Percentiles rank a stretch among this genome's conserved stretches.
Evolutionary conservation across 176 grass and related monocot species (phyloP).

Genomic region (Aegilops bicornis): DNA sequence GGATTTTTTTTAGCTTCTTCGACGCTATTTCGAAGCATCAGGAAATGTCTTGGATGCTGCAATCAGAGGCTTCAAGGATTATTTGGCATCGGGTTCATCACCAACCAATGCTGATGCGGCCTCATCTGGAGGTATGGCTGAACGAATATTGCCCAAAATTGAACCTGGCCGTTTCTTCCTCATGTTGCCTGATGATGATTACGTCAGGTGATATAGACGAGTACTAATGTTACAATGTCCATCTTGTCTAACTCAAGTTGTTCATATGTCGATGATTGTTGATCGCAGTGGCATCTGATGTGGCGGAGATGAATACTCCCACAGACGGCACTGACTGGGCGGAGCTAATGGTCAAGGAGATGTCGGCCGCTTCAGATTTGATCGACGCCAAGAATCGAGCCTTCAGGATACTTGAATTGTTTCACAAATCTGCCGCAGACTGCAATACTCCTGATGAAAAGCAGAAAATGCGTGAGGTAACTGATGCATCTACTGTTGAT

Average conservation of each 20-base stretch:
- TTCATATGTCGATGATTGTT: background rate
- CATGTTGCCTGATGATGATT: background rate
- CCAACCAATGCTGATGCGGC: background rate
- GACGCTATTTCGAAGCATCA: background rate
- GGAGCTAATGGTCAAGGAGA: conserved; percentile 60
- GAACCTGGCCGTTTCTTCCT: background rate
- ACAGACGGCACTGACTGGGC: conserved; percentile 40
- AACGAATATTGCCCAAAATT: background rate
- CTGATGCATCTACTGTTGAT: background rate
- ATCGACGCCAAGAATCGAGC: conserved; percentile 53
- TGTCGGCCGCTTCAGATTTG: conserved; percentile 43
- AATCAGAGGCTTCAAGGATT: conserved; percentile 38
- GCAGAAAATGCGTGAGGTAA: conserved; percentile 41
- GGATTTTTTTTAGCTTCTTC: conserved; percentile 17
- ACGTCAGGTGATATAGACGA: background rate
- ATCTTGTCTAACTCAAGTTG: background rate
- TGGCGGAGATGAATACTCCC: background rate
- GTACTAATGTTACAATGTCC: background rate
- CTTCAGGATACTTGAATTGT: conserved; percentile 45
- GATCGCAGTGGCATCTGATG: conserved; percentile 3
- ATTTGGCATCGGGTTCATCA: conserved; percentile 4
- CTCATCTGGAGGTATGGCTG: conserved; percentile 17
- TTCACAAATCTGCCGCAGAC: conserved; percentile 26
- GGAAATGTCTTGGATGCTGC: conserved; percentile 50
- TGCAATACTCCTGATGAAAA: conserved; percentile 11